Conservation (phyloP, 2,329 filamentous ascomycete species). For the Fusarium humuli region DNA sequence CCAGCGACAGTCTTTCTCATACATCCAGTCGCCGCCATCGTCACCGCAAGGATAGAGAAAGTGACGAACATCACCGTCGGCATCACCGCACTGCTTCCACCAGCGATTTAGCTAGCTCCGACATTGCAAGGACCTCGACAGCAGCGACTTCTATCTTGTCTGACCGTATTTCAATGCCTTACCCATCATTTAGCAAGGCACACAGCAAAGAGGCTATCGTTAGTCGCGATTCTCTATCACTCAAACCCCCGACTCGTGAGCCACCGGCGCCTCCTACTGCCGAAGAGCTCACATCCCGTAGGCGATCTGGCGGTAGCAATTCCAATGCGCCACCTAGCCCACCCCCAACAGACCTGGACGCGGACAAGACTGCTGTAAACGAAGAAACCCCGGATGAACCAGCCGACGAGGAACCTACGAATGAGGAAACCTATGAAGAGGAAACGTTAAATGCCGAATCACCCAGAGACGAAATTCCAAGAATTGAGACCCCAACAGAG, state of each 20-base stretch:
- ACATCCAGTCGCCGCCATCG: constrained; percentile 52
- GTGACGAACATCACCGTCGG: constrained; percentile 50
- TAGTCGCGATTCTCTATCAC: constrained; percentile 65
- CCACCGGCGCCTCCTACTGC: constrained; percentile 62
- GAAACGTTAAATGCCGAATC: constrained; percentile 43
- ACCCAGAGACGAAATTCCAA: constrained; percentile 16
- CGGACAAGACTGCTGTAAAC: constrained; percentile 52
- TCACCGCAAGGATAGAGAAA: constrained; percentile 50
- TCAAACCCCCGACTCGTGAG: constrained; percentile 73
- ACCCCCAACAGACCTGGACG: constrained; percentile 71
- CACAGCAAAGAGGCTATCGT: constrained; percentile 89
- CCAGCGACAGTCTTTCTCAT: constrained; percentile 56
- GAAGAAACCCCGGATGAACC: constrained; percentile 49
- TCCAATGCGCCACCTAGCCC: constrained; percentile 69
- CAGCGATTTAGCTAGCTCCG: constrained; percentile 61
- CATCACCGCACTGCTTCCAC: constrained; percentile 52
- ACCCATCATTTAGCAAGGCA: constrained; percentile 87
- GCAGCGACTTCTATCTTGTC: constrained; percentile 49
- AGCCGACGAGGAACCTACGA: constrained; percentile 45
- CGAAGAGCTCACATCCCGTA: constrained; percentile 23
- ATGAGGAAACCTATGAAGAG: constrained; percentile 37
- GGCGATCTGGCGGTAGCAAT: constrained; percentile 51
- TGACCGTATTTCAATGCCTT: constrained; percentile 70
- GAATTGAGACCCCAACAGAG: constrained; percentile 34
- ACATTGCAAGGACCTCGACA: constrained; percentile 55